Conservation (phyloP, 495 filamentous ascomycete genomes). For the Aspergillus wentii region DNA sequence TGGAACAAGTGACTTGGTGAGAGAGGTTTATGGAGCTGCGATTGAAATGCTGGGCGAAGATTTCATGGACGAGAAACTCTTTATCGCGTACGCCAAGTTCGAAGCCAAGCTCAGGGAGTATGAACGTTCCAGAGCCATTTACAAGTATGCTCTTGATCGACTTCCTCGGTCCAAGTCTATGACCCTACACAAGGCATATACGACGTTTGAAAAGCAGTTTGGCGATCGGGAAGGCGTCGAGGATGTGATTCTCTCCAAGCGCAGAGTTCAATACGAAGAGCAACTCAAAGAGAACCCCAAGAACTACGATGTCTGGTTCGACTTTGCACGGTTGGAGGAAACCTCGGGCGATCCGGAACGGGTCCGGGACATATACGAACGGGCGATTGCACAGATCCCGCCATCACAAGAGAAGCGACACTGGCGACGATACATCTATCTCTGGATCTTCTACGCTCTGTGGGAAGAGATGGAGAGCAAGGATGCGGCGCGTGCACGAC, state of each 20-base stretch:
- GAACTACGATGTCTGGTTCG: conserved; percentile 96
- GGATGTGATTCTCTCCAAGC: conserved; percentile 90
- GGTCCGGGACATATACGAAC: conserved; percentile 89
- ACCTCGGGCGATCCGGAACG: conserved; percentile 70
- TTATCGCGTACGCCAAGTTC: conserved; percentile 87
- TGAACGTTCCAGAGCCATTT: conserved; percentile 92
- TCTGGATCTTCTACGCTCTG: conserved; percentile 95
- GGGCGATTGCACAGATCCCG: conserved; percentile 92
- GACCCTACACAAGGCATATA: conserved; percentile 84
- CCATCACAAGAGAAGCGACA: conserved; percentile 96
- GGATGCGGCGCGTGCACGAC: conserved; percentile 73
- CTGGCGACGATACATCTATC: conserved; percentile 95
- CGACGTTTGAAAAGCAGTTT: conserved; percentile 96
- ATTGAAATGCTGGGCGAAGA: conserved; percentile 90
- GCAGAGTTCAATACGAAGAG: conserved; percentile 90
- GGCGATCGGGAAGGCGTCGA: conserved; percentile 93
- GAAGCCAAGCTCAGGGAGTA: conserved; percentile 93
- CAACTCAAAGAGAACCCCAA: conserved; percentile 86
- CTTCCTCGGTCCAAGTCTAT: conserved; percentile 83
- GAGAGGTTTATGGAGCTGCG: conserved; percentile 87
- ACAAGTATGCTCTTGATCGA: conserved; percentile 92
- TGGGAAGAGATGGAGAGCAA: conserved; percentile 86
- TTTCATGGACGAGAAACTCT: conserved; percentile 94
- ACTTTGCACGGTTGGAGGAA: conserved; percentile 90
- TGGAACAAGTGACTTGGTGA: conserved; percentile 83